These are phyloP conservation scores for Populus trichocarpa DNA, from an alignment of 441 rosid genomes.

Conservation along the genomic window DNA sequence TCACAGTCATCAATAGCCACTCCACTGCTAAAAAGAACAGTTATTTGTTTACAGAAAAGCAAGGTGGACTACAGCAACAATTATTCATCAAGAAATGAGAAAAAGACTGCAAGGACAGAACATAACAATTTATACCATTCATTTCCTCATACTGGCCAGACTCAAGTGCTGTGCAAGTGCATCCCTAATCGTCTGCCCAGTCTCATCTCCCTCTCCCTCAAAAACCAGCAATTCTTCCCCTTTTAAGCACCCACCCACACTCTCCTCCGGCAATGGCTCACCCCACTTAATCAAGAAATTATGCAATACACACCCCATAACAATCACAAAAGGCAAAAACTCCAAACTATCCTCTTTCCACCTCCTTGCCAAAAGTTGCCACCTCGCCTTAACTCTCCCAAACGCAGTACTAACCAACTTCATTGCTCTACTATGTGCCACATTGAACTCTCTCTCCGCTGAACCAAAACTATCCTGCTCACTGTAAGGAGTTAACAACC, in stretches of 20 bases:
- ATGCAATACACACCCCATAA: slow-evolving; percentile 64
- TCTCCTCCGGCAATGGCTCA: slow-evolving; percentile 35
- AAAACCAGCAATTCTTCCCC: slow-evolving; percentile 30
- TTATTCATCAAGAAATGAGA: neutral
- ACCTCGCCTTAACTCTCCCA: slow-evolving; percentile 45
- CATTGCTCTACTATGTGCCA: slow-evolving; percentile 43
- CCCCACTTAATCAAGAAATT: slow-evolving; percentile 53
- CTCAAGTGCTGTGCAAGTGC: slow-evolving; percentile 56
- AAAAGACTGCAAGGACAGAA: neutral
- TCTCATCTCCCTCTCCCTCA: slow-evolving; percentile 41
- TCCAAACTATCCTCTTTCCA: slow-evolving; percentile 65
- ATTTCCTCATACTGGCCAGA: slow-evolving; percentile 38
- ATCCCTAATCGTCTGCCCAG: slow-evolving; percentile 47
- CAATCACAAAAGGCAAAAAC: slow-evolving; percentile 57
- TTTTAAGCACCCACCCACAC: slow-evolving; percentile 13
- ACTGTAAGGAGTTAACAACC: slow-evolving; percentile 68
- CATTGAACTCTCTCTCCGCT: slow-evolving; percentile 45
- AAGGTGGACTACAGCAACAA: neutral
- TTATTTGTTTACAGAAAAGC: neutral
- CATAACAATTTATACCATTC: slow-evolving; percentile 9
- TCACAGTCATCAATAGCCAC: neutral
- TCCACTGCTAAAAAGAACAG: neutral
- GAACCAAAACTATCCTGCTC: slow-evolving; percentile 45
- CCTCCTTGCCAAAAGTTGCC: slow-evolving; percentile 54
- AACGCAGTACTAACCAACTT: slow-evolving; percentile 41